Evolutionary conservation across 257 asterid genomes (phyloP), one percentile per base, ranked within the genome.

Genomic region (Cinchona pubescens): DNA sequence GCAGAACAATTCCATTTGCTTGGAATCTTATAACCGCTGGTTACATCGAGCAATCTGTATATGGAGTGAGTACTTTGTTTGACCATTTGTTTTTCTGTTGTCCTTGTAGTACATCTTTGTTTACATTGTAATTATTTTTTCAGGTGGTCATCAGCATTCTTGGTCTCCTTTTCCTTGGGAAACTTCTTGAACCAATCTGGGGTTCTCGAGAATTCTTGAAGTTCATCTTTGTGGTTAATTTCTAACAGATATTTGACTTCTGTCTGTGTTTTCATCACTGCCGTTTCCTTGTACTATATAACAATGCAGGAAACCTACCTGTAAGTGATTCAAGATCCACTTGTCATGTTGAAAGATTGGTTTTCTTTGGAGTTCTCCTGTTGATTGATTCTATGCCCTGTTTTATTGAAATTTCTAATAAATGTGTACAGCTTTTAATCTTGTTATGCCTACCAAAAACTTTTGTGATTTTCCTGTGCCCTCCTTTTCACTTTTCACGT

Each of bases 11-110:
- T 73, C 98, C 98, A 42, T 93, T 93, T 78, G 98, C 90, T 79
- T 93, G 98, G 98, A 93, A 93, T 87, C 97, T 93, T 78, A 35
- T 93, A 72, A 93, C 98, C 56, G 93, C 97, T 74, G 98, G 98
- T 76, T 93, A 93, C 77, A 70, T 87, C 71, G 97, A 93, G 80
- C 98, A 91, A 70, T 85, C 97, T 55, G 69, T 91, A 80, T 74
- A 85, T 68, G 98, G 98, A 93, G 98, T 93, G 89, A 77, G 88
- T 70, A 38, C 64, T 74, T 59, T 78, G n/a, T n/a, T n/a, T n/a
- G n/a, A n/a, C n/a, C n/a, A n/a, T 32, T 82, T 49, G 25, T 49
- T 71, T 64, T 62, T 35, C 32, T 46, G 42, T 64, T 46, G 42
- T 64, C 25, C 38, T 74, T 55, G 40, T 46, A 64, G 27, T 60